Base-by-base conservation (phyloP, 345 rosid species). In the Ceriops decandra region DNA sequence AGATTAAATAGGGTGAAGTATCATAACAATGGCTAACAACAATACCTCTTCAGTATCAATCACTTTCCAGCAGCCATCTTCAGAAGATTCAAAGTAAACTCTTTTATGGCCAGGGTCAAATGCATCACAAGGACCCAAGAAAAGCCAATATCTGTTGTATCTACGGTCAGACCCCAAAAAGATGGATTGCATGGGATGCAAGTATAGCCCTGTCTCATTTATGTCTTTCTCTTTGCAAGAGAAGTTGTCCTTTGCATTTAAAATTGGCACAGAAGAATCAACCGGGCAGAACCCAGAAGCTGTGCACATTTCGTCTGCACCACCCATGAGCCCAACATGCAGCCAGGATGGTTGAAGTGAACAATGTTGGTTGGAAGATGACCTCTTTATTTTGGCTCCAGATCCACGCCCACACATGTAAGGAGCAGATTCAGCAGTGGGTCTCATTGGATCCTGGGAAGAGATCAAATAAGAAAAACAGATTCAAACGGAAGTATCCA, bases 51-150 rank as follows among this genome's bases (percentile, higher is more conserved):
- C 84, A 21, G 87, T 79, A 79, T 87, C 93, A 68, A 95, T 85
- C 69, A 95, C 89, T 83, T 88, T 88, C 99, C 99, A 95, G 82
- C 86, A 93, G 68, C 99, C 98, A 82, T 91, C 96, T 83, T 95
- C 98, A 68, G 98, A 91, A 68, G 99, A 95, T 81, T 95, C 99
- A 77, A 91, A 88, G 77, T 90, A 95, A 71, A 95, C 83, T 77
- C 96, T 88, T 83, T 78, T 91, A 80, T 95, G 99, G 54, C 99
- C 99, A 30, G 98, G 92, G 75, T 91, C 99, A 83, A 59, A 69
- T 66, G 75, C 71, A 75, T 80, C 81, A 83, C 99, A 95, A 7
- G 99, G 96, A 66, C 97, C 98, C 86, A 95, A 82, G 85, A 95
- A 91, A 81, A 95, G 96, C 99, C 99, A 95, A 79, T 90, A 95